These are phyloP conservation scores for Plasmodium vivax DNA, from an alignment of 169 alveolate species.

Conservation along the genomic window DNA sequence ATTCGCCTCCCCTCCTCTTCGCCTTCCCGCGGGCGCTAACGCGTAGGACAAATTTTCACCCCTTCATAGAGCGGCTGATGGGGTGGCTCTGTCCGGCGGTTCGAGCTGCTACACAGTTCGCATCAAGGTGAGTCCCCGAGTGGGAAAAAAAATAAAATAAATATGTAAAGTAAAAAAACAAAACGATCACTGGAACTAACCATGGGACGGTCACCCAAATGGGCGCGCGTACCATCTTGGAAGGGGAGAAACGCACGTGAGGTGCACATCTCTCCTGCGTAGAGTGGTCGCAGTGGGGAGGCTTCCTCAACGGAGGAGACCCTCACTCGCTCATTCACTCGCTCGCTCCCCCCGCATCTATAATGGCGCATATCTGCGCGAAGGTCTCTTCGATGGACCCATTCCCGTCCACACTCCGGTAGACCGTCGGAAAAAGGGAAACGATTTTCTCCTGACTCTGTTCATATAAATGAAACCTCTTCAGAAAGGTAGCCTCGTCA, in stretches of 20 bases:
- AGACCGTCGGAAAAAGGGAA: constrained; percentile 2
- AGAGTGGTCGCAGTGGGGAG: not conserved
- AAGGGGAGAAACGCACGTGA: not conserved
- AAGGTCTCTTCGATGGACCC: constrained; percentile 7
- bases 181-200: not conserved
- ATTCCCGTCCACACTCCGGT: constrained; percentile 35
- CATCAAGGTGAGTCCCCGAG: not conserved
- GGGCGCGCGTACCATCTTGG: too few relatives aligned
- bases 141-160: not conserved
- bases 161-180: too few relatives aligned
- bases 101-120: not conserved
- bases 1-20: too few relatives aligned
- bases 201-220: not conserved
- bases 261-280: not conserved
- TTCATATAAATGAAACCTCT: constrained; percentile 32
- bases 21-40: not conserved
- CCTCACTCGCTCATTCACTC: too few relatives aligned
- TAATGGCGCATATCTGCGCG: constrained; percentile 13
- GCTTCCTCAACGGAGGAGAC: not conserved
- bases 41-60: not conserved
- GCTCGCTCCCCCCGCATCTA: constrained; percentile 13
- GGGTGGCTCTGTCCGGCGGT: not conserved
- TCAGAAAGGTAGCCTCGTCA: constrained; percentile 2
- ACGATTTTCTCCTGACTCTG: constrained; percentile 1
- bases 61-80: not conserved